Evolutionary conservation across 257 asterid species (phyloP).

Genomic region (Sherardia arvensis): DNA sequence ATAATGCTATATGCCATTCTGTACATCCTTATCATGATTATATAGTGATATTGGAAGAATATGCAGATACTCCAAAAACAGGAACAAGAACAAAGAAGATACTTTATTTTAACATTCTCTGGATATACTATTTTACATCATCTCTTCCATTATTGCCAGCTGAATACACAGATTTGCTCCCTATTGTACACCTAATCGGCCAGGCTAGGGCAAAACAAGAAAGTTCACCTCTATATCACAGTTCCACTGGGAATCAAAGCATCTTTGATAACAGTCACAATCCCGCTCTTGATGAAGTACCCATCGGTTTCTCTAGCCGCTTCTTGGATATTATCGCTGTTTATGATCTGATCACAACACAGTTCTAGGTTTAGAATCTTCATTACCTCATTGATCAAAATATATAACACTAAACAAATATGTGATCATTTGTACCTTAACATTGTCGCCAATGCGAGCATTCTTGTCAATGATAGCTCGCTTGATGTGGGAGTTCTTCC

Average conservation of each 20-base stretch:
- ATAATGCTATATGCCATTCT: not conserved
- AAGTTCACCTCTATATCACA: constrained; percentile 34
- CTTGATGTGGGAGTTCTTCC: constrained; percentile 67
- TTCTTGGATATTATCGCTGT: constrained; percentile 71
- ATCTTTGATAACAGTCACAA: constrained; percentile 83
- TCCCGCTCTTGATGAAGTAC: constrained; percentile 88
- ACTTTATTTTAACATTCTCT: not conserved
- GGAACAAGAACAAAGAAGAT: not conserved
- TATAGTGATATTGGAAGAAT: no score
- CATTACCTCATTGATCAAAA: not conserved
- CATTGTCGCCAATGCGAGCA: constrained; percentile 78
- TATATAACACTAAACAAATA: not conserved
- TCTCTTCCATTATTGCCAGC: not conserved
- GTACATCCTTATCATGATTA: not conserved
- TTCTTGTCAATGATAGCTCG: constrained; percentile 93
- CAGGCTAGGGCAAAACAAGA: not conserved
- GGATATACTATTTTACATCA: not conserved
- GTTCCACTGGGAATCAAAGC: constrained; percentile 72
- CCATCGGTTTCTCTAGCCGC: constrained; percentile 95
- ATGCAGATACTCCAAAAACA: not conserved
- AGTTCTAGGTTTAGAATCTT: not conserved
- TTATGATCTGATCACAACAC: constrained; percentile 43
- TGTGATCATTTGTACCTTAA: constrained; percentile 36
- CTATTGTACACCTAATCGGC: not conserved
- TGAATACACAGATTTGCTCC: not conserved